phyloP scores from a whole-genome alignment of 2,329 filamentous ascomycete genomes.

The Xylariaceae sp. region DNA sequence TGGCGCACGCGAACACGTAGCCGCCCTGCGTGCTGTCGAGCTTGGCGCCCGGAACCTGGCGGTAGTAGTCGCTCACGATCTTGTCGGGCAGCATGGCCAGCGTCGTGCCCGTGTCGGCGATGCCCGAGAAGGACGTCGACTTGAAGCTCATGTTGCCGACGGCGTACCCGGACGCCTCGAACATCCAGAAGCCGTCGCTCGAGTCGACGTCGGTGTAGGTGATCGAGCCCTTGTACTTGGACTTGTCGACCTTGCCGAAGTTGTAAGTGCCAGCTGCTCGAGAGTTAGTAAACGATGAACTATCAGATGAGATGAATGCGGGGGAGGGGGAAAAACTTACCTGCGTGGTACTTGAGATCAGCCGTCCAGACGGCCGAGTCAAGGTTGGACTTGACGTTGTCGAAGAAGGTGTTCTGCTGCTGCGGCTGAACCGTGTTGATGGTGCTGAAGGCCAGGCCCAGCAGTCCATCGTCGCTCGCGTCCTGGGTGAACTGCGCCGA shows the following conservation, averaged over 20 bases:
- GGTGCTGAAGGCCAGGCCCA: conserved; percentile 19
- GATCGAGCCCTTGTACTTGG: conserved; percentile 20
- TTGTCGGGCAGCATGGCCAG: conserved; percentile 36
- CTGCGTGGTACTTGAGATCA: conserved; percentile 16
- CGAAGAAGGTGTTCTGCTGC: conserved; percentile 18
- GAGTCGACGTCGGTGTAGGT: conserved; percentile 21
- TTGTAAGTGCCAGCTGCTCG: conserved; percentile 25
- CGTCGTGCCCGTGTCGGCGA: conserved; percentile 54
- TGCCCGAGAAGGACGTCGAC: conserved; percentile 29
- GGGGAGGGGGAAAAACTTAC: conserved; percentile 7
- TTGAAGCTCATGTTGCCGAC: conserved; percentile 17
- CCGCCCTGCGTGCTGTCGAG: conserved; percentile 33
- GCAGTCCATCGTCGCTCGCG: conserved; percentile 16
- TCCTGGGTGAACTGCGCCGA: conserved; percentile 17
- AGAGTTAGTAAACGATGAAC: conserved; percentile 1
- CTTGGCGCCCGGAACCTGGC: conserved; percentile 34
- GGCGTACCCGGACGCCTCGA: conserved; percentile 20
- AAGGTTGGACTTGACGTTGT: conserved; percentile 17
- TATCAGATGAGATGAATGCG: neutral
- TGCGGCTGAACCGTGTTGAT: conserved; percentile 16
- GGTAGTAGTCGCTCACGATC: conserved; percentile 45
- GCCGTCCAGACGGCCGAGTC: conserved; percentile 18
- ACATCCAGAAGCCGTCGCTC: conserved; percentile 26
- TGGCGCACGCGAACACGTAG: conserved; percentile 44
- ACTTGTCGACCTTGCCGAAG: conserved; percentile 26